These are phyloP conservation scores for Carex littledalei DNA, from an alignment of 176 grass and related monocot species.

Conservation along the genomic window DNA sequence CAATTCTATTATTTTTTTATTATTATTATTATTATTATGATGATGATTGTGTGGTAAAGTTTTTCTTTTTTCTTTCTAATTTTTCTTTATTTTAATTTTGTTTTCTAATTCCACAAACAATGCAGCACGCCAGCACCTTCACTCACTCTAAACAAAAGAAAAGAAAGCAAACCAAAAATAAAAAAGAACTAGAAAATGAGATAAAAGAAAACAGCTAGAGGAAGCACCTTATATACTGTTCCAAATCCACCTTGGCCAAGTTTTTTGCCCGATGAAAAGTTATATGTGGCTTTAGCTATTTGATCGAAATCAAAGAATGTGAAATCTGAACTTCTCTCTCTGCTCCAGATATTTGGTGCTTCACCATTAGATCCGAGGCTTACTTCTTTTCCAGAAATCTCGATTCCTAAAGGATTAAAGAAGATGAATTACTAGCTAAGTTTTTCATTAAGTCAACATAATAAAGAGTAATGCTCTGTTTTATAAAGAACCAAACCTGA, in stretches of 20 bases:
- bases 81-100: not conserved
- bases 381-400: not conserved
- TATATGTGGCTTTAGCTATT: conserved; percentile 14
- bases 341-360: not conserved
- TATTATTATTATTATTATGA: no score
- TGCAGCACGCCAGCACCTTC: not conserved
- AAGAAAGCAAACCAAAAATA: not conserved
- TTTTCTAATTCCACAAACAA: not conserved
- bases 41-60: not conserved
- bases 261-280: conserved; percentile 18
- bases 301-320: not conserved
- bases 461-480: not conserved
- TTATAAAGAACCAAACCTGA: not conserved
- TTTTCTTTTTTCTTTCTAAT: not conserved
- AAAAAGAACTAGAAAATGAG: not conserved
- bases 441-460: not conserved
- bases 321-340: conserved; percentile 22
- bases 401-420: not conserved
- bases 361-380: not conserved
- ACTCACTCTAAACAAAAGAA: not conserved
- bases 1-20: not conserved
- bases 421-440: not conserved
- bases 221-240: conserved; percentile 24
- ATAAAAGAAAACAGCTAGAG: not conserved
- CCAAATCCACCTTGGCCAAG: conserved; percentile 36